A percentile compares a stretch with the other conserved stretches of the same genome.
These are phyloP conservation scores for Amphirosellinia nigrospora DNA, from an alignment of 495 filamentous ascomycete genomes.

Conservation along the genomic window DNA sequence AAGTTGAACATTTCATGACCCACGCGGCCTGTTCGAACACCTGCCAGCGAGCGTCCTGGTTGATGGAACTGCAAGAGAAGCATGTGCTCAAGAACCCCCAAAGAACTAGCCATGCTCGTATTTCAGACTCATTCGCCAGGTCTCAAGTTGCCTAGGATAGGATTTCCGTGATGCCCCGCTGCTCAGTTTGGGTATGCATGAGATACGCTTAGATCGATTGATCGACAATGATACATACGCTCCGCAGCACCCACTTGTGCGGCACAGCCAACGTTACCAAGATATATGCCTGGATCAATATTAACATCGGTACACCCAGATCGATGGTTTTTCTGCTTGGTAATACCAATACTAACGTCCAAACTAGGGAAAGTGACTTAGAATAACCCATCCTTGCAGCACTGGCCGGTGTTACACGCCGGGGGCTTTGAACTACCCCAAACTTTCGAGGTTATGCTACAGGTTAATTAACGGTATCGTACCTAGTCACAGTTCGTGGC, in stretches of 20 bases:
- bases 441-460: neutral
- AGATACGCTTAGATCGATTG: neutral
- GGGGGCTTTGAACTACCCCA: neutral
- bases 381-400: neutral
- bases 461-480: neutral
- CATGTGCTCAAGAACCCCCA: neutral
- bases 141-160: neutral
- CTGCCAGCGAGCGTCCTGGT: neutral
- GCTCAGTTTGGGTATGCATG: neutral
- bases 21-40: neutral
- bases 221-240: neutral
- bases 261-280: constrained; percentile 11
- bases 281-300: neutral
- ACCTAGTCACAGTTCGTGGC: neutral
- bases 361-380: neutral
- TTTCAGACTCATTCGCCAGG: neutral
- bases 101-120: neutral
- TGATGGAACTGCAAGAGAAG: neutral
- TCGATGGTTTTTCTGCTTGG: constrained; percentile 1
- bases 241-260: neutral
- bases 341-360: neutral
- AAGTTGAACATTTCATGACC: neutral
- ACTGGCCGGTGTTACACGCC: neutral
- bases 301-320: constrained; percentile 4
- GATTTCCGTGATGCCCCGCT: neutral